Evolutionary conservation across 257 asterid genomes (phyloP).

Genomic region (Ocimum tenuiflorum): DNA sequence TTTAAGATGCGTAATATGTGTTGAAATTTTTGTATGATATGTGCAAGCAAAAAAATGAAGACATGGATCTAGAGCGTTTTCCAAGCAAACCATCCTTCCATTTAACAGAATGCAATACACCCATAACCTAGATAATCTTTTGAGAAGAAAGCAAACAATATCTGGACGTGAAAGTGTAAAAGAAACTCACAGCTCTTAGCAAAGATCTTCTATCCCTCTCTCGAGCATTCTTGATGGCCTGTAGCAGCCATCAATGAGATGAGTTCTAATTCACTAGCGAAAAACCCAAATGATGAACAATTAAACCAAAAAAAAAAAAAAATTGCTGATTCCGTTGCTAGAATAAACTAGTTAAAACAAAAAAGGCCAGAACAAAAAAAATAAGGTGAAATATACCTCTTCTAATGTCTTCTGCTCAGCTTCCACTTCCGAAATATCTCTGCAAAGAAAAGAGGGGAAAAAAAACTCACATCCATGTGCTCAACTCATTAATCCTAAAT

Average conservation of each 20-base stretch:
- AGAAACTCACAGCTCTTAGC: constrained; percentile 63
- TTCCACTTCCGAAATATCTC: constrained; percentile 72
- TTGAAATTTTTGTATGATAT: no score
- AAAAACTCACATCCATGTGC: not conserved
- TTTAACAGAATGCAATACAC: not conserved
- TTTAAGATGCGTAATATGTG: no score
- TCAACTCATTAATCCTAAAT: not conserved
- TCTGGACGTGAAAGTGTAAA: not conserved
- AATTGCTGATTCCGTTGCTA: not conserved
- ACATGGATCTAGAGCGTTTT: not conserved
- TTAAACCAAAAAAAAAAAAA: not conserved
- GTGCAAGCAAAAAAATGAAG: not conserved
- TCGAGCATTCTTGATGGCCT: constrained; percentile 92
- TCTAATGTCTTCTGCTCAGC: constrained; percentile 76
- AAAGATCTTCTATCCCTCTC: constrained; percentile 86
- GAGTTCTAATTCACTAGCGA: constrained; percentile 11
- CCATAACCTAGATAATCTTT: not conserved
- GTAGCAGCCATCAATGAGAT: constrained; percentile 23
- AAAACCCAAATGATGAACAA: not conserved
- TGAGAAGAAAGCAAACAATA: not conserved
- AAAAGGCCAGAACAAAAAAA: not conserved
- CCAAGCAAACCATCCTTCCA: not conserved
- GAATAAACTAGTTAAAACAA: not conserved
- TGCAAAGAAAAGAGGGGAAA: constrained; percentile 26
- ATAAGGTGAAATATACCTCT: constrained; percentile 43